A percentile compares a stretch with the other conserved stretches of the same genome.
Evolutionary conservation across 148 eudicot species (phyloP).

Genomic region (Gaultheria prostrata): DNA sequence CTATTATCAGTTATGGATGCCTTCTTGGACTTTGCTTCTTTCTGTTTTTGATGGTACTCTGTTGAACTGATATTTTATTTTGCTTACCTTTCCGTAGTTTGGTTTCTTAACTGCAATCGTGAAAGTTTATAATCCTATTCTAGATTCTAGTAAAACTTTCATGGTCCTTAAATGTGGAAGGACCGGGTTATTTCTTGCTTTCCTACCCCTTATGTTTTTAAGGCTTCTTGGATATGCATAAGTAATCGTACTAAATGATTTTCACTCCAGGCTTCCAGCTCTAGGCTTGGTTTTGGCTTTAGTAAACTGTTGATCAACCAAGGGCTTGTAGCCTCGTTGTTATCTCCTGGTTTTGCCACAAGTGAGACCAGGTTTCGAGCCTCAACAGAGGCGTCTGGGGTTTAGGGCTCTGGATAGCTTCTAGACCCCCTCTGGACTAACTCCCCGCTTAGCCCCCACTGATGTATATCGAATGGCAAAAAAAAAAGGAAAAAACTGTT

Average conservation of each 20-base stretch:
- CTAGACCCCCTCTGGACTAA: too few species aligned
- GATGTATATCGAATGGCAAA: too few species aligned
- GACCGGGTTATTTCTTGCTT: not conserved
- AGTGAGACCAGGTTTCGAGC: too few species aligned
- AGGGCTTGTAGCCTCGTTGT: too few species aligned
- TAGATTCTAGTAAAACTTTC: not conserved
- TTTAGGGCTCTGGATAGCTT: too few species aligned
- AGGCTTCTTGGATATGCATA: not conserved
- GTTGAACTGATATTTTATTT: not conserved
- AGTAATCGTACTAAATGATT: not conserved
- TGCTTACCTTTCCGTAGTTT: not conserved
- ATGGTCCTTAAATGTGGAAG: too few species aligned
- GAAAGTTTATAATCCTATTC: not conserved
- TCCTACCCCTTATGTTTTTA: not conserved
- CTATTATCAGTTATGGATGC: conserved; percentile 84
- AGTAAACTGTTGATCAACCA: not conserved
- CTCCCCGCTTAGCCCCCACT: too few species aligned
- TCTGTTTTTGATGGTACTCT: not conserved
- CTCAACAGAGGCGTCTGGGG: too few species aligned
- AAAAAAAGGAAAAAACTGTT: too few species aligned
- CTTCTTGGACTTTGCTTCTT: conserved; percentile 19
- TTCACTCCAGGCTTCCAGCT: not conserved
- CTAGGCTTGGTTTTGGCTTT: not conserved
- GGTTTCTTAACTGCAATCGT: conserved; percentile 8
- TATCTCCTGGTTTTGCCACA: too few species aligned